A percentile compares a stretch with the other conserved stretches of the same genome.
Evolutionary conservation across 2,329 filamentous ascomycete species (phyloP).

Genomic region (Fusarium sp.): DNA sequence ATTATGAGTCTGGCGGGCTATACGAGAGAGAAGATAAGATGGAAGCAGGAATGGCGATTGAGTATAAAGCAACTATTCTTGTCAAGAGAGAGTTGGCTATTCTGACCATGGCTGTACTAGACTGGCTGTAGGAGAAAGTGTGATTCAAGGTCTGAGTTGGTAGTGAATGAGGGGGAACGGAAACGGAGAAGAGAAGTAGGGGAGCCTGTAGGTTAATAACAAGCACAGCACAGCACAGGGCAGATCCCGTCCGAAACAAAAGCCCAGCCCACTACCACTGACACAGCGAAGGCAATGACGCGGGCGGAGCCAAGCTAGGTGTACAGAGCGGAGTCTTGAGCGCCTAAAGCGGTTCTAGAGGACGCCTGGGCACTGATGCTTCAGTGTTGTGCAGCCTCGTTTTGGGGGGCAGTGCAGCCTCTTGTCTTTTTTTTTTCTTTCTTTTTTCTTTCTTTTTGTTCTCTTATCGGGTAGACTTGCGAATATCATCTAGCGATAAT

Average conservation of each 20-base stretch:
- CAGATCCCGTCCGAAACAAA: conserved; percentile 3
- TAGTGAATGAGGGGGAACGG: conserved; percentile 32
- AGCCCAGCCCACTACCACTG: conserved; percentile 3
- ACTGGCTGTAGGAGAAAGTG: conserved; percentile 30
- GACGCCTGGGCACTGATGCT: conserved; percentile 6
- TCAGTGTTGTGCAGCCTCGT: conserved; percentile 16
- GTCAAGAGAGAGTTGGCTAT: conserved; percentile 37
- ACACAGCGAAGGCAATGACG: conserved; percentile 35
- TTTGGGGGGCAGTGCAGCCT: conserved; percentile 5
- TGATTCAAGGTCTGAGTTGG: conserved; percentile 25
- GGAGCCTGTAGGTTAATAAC: conserved; percentile 3
- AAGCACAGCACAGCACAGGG: neutral
- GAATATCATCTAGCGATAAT: neutral
- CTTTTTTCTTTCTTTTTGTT: neutral
- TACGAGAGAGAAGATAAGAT: conserved; percentile 34
- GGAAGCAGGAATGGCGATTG: conserved; percentile 34
- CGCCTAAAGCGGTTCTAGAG: conserved; percentile 21
- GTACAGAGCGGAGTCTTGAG: conserved; percentile 28
- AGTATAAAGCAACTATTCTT: conserved; percentile 39
- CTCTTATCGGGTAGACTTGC: neutral
- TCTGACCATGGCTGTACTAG: conserved; percentile 42
- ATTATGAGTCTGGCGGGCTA: conserved; percentile 40
- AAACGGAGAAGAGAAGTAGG: conserved; percentile 8
- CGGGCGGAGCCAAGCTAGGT: conserved; percentile 22
- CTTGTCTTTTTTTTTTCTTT: neutral